Base-by-base conservation (phyloP, 176 grass and related monocot genomes). In the Avena atlantica region DNA sequence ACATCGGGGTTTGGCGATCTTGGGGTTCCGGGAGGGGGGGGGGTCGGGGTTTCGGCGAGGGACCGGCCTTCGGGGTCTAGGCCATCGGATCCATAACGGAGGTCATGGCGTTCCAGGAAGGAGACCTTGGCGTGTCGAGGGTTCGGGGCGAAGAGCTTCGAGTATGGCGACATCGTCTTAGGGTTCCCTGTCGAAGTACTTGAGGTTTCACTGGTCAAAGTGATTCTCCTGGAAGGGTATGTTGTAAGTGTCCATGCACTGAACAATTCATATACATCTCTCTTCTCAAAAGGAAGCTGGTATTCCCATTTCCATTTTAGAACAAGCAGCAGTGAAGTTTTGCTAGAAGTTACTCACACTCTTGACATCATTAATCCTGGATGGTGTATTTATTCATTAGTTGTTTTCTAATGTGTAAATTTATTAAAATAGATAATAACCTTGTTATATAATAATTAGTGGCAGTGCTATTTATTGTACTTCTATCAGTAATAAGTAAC, bases 181-280 rank as follows among this genome's bases (percentile, higher is more conserved):
- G 25, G 25, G 25, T 25, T 25, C 25, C 25, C 25, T 25, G 25
- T 25, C 25, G 25, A 25, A 25, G 25, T 25, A 25, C 25, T 25
- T 25, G 25, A 25, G 97, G 97, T 24, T 99, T 94, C 83, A 99
- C 97, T 60, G 97, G 97, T 84, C 97, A 99, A 90, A 94, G 97
- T 83, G 94, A 99, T 90, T 86, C 93, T 87, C 87, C 97, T 84
- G 97, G 97, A 78, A 99, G 89, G 97, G 97, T 99, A 94, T 80
- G 85, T 73, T 42, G 6, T 42, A 42, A 42, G 40, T 42, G 40
- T 42, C 40, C 40, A 42, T 42, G 40, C 40, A 83, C 19, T 68
- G 67, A 74, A 78, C 20, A 76, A 79, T 76, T 77, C 10, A 25
- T 23, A 56, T 71, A 75, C 15, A 23, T 83, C 60, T 63, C 25